Evolutionary conservation across 2,329 filamentous ascomycete genomes (phyloP).

Genomic region (Fusarium sp.): DNA sequence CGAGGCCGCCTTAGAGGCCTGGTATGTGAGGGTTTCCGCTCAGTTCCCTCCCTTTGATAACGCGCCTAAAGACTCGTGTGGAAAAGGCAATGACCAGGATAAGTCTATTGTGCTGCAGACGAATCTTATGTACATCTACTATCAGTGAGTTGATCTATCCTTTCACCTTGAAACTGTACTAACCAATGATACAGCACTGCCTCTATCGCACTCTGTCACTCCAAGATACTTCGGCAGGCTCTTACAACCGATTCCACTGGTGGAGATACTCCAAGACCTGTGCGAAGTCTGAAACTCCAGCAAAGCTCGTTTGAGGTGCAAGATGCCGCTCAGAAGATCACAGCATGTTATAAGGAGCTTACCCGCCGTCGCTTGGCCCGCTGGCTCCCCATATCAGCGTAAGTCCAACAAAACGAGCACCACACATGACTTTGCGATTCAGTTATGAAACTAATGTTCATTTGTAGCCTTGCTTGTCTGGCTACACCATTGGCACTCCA

Average conservation of each 20-base stretch:
- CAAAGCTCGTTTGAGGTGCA: background rate
- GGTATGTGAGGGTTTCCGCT: background rate
- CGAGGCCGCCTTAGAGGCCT: background rate
- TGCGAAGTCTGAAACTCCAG: background rate
- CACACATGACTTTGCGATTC: accelerated
- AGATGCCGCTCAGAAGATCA: background rate
- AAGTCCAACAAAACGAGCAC: background rate
- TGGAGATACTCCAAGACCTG: background rate
- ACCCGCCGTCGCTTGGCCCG: background rate
- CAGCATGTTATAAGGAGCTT: background rate
- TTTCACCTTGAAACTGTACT: background rate
- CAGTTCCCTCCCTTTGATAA: background rate
- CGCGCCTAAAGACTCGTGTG: background rate
- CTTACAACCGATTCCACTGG: background rate
- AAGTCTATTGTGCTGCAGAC: background rate
- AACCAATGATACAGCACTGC: background rate
- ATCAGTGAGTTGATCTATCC: background rate
- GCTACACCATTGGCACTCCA: background rate
- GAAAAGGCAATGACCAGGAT: background rate
- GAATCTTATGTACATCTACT: background rate
- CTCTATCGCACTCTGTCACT: background rate
- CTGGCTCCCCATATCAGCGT: background rate
- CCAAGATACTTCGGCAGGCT: background rate
- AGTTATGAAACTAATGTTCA: background rate
- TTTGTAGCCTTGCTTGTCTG: background rate